A percentile compares a stretch with the other conserved stretches of the same genome.
phyloP scores from a whole-genome alignment of 2,329 filamentous ascomycete genomes.

The Davidsoniella australis region DNA sequence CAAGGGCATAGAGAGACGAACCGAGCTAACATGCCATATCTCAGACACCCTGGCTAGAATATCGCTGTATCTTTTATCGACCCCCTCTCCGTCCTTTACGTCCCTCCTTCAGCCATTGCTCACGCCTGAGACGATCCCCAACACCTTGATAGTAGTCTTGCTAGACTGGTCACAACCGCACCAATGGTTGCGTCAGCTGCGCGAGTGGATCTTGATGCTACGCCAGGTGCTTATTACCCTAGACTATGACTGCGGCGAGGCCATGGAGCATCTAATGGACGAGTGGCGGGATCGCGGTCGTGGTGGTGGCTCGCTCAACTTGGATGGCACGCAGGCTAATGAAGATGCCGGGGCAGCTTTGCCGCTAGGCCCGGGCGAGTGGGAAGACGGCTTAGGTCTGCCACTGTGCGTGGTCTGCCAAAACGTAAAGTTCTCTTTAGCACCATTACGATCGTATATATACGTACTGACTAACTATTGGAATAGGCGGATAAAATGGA shows the following conservation, averaged over 20 bases:
- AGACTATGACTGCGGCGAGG: conserved; percentile 58
- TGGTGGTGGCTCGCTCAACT: conserved; percentile 41
- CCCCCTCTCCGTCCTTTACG: conserved; percentile 65
- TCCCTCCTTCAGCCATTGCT: conserved; percentile 71
- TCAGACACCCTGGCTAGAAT: conserved; percentile 77
- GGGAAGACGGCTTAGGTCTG: conserved; percentile 76
- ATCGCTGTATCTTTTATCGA: conserved; percentile 76
- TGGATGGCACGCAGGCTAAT: conserved; percentile 45
- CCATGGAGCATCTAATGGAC: conserved; percentile 74
- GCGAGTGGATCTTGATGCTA: conserved; percentile 77
- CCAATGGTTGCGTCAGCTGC: conserved; percentile 75
- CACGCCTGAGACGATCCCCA: conserved; percentile 65
- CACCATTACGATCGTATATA: neutral
- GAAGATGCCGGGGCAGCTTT: conserved; percentile 52
- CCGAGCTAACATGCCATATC: neutral
- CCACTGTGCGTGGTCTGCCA: conserved; percentile 92
- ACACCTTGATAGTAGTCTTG: conserved; percentile 79
- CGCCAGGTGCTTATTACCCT: conserved; percentile 59
- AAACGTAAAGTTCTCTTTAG: conserved; percentile 40
- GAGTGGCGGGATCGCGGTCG: conserved; percentile 63
- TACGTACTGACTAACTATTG: conserved; percentile 4
- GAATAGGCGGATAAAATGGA: conserved; percentile 73
- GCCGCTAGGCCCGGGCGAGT: conserved; percentile 75
- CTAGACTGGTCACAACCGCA: conserved; percentile 92
- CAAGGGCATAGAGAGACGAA: neutral